Evolutionary conservation across 805 yeast genomes (phyloP).

Genomic region (Yarrowia deformans): DNA sequence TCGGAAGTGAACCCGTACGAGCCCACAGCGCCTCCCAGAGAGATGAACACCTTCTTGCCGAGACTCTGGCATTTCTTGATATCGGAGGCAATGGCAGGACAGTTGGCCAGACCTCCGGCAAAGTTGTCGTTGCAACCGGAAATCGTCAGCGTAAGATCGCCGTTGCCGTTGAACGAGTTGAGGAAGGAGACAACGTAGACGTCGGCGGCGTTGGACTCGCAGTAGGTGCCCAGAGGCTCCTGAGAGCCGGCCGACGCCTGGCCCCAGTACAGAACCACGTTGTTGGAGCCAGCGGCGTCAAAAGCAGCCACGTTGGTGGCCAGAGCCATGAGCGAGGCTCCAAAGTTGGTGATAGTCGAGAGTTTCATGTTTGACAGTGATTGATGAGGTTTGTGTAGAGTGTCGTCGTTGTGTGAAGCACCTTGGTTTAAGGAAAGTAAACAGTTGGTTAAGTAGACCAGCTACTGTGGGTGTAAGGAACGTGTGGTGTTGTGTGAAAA

Average conservation of each 20-base stretch:
- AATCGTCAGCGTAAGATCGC: constrained; percentile 26
- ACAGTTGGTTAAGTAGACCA: constrained; percentile 30
- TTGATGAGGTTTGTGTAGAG: neutral
- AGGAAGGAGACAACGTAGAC: constrained; percentile 69
- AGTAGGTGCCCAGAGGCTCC: constrained; percentile 60
- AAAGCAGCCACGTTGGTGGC: constrained; percentile 42
- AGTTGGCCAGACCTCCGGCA: constrained; percentile 47
- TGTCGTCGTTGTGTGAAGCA: neutral
- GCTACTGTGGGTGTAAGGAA: constrained; percentile 27
- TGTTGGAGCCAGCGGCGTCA: constrained; percentile 53
- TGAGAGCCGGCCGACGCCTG: constrained; percentile 72
- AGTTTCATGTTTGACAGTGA: neutral
- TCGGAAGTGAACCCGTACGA: constrained; percentile 59
- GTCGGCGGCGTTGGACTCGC: constrained; percentile 73
- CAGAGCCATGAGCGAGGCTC: constrained; percentile 9
- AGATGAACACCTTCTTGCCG: constrained; percentile 76
- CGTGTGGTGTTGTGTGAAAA: constrained; percentile 10
- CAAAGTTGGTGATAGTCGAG: neutral
- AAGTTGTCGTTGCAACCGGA: constrained; percentile 35
- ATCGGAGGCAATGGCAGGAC: constrained; percentile 61
- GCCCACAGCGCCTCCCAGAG: constrained; percentile 65
- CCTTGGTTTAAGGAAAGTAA: constrained; percentile 4
- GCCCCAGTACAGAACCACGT: constrained; percentile 86
- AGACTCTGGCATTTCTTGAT: constrained; percentile 72
- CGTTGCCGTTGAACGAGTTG: constrained; percentile 56